Conservation (phyloP, 495 filamentous ascomycete genomes). For the Apiosordaria backusii region DNA sequence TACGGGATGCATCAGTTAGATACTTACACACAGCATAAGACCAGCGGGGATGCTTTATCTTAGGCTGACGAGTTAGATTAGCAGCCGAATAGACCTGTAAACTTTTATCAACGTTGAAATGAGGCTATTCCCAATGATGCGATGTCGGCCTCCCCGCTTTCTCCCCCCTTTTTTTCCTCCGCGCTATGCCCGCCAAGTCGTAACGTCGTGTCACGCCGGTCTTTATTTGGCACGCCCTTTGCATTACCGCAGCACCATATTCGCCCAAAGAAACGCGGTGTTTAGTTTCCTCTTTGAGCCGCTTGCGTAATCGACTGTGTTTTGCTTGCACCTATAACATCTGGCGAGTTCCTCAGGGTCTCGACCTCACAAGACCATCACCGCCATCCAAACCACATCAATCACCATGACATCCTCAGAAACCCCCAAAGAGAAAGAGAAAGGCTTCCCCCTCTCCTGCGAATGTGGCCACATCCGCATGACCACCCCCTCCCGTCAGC, state of each 20-base stretch:
- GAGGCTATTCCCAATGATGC: background rate
- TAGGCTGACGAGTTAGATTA: too few species aligned
- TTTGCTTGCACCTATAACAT: too few species aligned
- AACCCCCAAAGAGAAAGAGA: background rate
- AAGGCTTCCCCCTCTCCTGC: slow-evolving; percentile 39
- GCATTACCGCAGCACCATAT: background rate
- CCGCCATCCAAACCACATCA: background rate
- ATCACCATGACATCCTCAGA: background rate
- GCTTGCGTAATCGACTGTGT: too few species aligned
- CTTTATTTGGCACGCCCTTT: background rate
- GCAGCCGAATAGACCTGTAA: too few species aligned
- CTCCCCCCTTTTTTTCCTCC: background rate
- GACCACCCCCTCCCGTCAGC: slow-evolving; percentile 41
- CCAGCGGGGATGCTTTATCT: too few species aligned
- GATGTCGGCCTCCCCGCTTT: background rate
- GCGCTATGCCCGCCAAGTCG: background rate
- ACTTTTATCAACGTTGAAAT: too few species aligned
- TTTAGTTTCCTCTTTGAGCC: background rate
- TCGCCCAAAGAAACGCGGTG: background rate
- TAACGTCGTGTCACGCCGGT: background rate
- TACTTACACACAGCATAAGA: too few species aligned
- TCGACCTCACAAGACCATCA: background rate
- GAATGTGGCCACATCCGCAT: slow-evolving; percentile 51
- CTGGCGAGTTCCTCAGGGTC: too few species aligned
- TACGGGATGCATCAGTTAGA: background rate